phyloP scores from a whole-genome alignment of 768 basidiomycete genomes.

The Candolleomyces efflorescens region DNA sequence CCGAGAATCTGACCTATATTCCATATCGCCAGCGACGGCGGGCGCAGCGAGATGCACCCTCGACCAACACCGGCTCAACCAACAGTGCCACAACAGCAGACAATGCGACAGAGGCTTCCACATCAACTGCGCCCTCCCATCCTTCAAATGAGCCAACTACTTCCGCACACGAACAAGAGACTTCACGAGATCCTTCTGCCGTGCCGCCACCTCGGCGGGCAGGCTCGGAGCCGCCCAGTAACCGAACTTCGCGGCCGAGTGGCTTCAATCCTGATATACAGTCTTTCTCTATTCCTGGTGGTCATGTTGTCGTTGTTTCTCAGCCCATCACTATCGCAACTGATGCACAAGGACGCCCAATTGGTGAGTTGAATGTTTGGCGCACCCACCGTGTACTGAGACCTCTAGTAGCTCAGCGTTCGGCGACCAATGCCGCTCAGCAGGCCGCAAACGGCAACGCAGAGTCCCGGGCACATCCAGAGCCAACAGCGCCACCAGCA shows the following conservation, averaged over 20 bases:
- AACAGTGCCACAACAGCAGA: not conserved
- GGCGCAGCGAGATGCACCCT: not conserved
- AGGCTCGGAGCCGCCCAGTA: conserved; percentile 7
- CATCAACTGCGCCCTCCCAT: too few species aligned
- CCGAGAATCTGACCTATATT: conserved; percentile 61
- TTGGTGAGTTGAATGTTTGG: conserved; percentile 5
- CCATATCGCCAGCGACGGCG: conserved; percentile 17
- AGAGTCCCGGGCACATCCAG: not conserved
- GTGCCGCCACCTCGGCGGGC: conserved; percentile 1
- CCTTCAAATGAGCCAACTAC: not conserved
- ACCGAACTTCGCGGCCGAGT: not conserved
- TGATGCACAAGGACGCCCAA: conserved; percentile 6
- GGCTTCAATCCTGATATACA: not conserved
- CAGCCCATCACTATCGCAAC: not conserved
- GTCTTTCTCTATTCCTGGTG: conserved; percentile 5
- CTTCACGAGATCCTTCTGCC: not conserved
- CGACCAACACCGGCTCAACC: not conserved
- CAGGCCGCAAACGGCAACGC: conserved; percentile 1
- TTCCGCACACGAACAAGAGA: not conserved
- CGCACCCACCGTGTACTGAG: not conserved
- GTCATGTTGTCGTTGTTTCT: conserved; percentile 6
- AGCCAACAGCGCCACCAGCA: not conserved
- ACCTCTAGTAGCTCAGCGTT: not conserved
- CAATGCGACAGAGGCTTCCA: too few species aligned
- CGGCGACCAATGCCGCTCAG: not conserved